Base-by-base conservation (phyloP, 768 basidiomycete species). In the Lactifluus piperatus region DNA sequence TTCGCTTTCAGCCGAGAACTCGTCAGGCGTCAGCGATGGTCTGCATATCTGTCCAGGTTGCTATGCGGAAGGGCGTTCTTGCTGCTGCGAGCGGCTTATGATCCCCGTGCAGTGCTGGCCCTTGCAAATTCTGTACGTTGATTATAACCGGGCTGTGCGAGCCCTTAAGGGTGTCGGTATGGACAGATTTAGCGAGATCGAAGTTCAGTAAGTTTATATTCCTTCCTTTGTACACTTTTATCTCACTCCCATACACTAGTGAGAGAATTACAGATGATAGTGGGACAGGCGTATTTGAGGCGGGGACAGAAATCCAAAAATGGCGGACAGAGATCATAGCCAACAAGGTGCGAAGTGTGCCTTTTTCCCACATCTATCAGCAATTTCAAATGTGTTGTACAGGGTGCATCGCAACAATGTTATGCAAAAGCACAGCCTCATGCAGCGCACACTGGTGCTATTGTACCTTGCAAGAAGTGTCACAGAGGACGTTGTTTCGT, bases 51-150 rank as follows among this genome's bases (percentile, higher is more conserved):
- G 91, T 69, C 72, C 86, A 0, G 75, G 75, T 11, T 93, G 91
- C 70, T 92, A 85, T 66, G 78, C 78, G 5, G 90, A 92, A 66
- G 91, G 91, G 11, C 79, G 91, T 29, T 79, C 75, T n/a, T 93
- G 91, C 65, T 64, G 58, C 34, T 91, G 90, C 65, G 71, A 67
- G 24, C 45, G 60, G 13, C 24, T 24, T 8, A 88, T 91, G 88
- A 62, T 71, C 13, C 81, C 86, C 0, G 74, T 76, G 58, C 87
- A 88, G 66, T 78, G 75, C 64, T 77, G 79, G 43, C 71, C 76
- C 1, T 81, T 84, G 57, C 63, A 69, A 1, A 67, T 74, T 1
- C 71, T 91, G 3, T 56, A 82, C 11, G 47, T 64, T 22, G 71
- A 72, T 46, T 76, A 82, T 37, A 75, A 78, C 56, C 67, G 63